Base-by-base conservation (phyloP, 495 filamentous ascomycete genomes). In the Pyronema omphalodes region DNA sequence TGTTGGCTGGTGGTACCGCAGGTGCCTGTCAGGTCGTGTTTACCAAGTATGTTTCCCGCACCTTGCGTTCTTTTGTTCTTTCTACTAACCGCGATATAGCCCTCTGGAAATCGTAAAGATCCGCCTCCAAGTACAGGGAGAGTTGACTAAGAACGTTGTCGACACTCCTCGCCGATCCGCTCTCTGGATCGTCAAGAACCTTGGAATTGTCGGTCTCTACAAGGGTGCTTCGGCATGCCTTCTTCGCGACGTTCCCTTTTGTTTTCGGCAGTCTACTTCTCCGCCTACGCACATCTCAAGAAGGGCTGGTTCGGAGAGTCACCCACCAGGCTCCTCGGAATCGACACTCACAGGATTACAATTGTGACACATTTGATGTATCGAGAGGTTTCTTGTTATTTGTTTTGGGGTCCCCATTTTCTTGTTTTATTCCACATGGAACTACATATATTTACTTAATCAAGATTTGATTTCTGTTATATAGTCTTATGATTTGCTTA, bases 61-160 rank as follows among this genome's bases (percentile, higher is more conserved):
- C n/a, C n/a, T n/a, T n/a, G n/a, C n/a, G n/a, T n/a, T n/a, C n/a
- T n/a, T n/a, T n/a, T n/a, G n/a, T n/a, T n/a, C n/a, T n/a, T 29
- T 2, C 1, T 33, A 49, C 41, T 14, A 34, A 44, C 55, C 7
- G 1, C 94, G 94, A 1, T 29, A 88, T 60, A 98, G 95, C 67
- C 91, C 91, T 39, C 77, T 98, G 9, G 93, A 98, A 68, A 98
- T 98, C 63, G 91, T 98, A 67, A 98, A 98, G 74, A 98, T 96
- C 60, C 83, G 91, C 60, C 78, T 98, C 45, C 91, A 96, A 69
- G 86, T 98, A 6, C 91, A 98, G 72, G 93, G 91, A 57, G 91
- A 98, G 68, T 79, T 95, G 29, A 80, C 86, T 51, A 95, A 93
- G 71, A 84, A 72, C 29, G 81, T 88, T 6, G 86, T 93, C 60